Base-by-base conservation (phyloP, 495 filamentous ascomycete species). In the Oleoguttula mirabilis region DNA sequence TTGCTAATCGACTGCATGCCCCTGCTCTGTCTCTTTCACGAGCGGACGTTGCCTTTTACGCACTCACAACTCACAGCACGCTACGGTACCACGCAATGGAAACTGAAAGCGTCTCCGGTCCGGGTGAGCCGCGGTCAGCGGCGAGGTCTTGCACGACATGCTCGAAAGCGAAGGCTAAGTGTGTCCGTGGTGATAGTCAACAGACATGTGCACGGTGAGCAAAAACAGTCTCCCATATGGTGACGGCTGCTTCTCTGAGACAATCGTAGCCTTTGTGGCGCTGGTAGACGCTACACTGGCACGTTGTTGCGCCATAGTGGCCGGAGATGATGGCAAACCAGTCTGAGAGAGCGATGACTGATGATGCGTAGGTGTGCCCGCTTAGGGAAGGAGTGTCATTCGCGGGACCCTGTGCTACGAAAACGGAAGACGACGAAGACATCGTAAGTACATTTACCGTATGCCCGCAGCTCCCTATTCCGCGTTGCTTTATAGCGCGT, bases 161-260 rank as follows among this genome's bases (percentile, higher is more conserved):
- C 34, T 34, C 39, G 14, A 53, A 48, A 22, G 50, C 50, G 10
- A 53, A 53, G 34, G 50, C 50, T 11, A 53, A 48, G 45, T 53
- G 50, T 38, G 45, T 45, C 19, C 21, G 39, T 6, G 10, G 8
- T 15, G 21, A 19, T 12, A 30, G 41, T 8, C 10, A 45, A 21
- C n/a, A 36, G 14, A 15, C 25, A 14, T 53, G 50, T 37, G 50
- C 45, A 19, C 32, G 50, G 50, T 53, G n/a, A n/a, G n/a, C n/a
- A n/a, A n/a, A n/a, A n/a, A n/a, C n/a, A n/a, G n/a, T n/a, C n/a
- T n/a, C n/a, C n/a, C n/a, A n/a, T n/a, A n/a, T n/a, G n/a, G n/a
- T n/a, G n/a, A 47, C 17, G 48, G 30, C 31, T 19, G 4, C 6
- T 5, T 21, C 2, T 31, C 17, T 37, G 21, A 24, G 3, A 27